Evolutionary conservation across 768 basidiomycete genomes (phyloP).

Genomic region (Boletus huronensis): DNA sequence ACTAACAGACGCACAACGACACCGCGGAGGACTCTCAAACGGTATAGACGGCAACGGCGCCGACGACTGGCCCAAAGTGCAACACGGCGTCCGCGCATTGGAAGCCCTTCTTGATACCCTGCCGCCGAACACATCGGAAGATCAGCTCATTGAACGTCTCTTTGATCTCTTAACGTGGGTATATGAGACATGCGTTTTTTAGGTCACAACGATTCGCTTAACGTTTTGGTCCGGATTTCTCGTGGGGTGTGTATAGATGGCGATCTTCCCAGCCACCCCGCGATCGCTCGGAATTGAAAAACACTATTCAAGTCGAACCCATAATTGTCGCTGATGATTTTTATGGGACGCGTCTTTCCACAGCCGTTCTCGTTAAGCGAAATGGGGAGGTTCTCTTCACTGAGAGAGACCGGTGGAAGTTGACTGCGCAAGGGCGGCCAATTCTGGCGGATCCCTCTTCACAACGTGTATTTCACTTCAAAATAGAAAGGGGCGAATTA

Average conservation of each 20-base stretch:
- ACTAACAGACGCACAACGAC: slow-evolving; percentile 47
- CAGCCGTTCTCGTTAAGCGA: slow-evolving; percentile 61
- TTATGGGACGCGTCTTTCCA: slow-evolving; percentile 74
- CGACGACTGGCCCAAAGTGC: slow-evolving; percentile 72
- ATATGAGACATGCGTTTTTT: slow-evolving; percentile 5
- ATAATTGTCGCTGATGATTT: slow-evolving; percentile 25
- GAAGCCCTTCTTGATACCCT: slow-evolving; percentile 39
- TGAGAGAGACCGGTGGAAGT: slow-evolving; percentile 67
- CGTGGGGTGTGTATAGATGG: slow-evolving; percentile 16
- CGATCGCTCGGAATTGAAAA: slow-evolving; percentile 52
- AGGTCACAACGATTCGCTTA: slow-evolving; percentile 4
- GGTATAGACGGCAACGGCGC: slow-evolving; percentile 64
- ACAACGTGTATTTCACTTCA: slow-evolving; percentile 53
- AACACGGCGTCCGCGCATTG: slow-evolving; percentile 51
- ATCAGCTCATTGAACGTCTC: slow-evolving; percentile 52
- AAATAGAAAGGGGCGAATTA: slow-evolving; percentile 24
- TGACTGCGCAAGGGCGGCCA: slow-evolving; percentile 39
- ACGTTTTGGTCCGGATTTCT: neutral
- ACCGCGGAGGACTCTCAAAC: slow-evolving; percentile 67
- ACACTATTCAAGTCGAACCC: slow-evolving; percentile 65
- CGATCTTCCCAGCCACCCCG: slow-evolving; percentile 38
- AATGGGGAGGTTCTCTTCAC: slow-evolving; percentile 61
- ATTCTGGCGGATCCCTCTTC: slow-evolving; percentile 38
- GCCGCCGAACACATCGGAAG: slow-evolving; percentile 41
- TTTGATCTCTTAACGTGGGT: slow-evolving; percentile 72